Evolutionary conservation across 768 basidiomycete species (phyloP).

Genomic region (Suillus paluster): DNA sequence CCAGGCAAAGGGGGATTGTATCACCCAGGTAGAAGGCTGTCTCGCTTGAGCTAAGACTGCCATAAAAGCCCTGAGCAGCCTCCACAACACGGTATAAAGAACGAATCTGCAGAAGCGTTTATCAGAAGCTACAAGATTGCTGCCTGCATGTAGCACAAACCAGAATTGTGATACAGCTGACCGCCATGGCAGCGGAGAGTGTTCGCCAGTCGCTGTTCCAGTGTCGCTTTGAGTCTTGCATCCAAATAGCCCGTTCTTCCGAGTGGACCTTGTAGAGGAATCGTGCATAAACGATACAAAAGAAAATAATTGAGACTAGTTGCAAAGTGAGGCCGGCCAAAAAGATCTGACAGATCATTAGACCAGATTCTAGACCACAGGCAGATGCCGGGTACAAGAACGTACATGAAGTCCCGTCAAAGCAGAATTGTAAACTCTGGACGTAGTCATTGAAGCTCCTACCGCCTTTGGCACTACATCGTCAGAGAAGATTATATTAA

Average conservation of each 20-base stretch:
- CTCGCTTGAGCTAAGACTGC: constrained; percentile 62
- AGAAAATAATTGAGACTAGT: constrained; percentile 54
- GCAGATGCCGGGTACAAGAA: constrained; percentile 10
- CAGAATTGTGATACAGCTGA: constrained; percentile 67
- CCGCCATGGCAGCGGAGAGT: constrained; percentile 50
- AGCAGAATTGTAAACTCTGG: constrained; percentile 35
- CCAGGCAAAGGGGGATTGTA: constrained; percentile 66
- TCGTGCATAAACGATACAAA: constrained; percentile 48
- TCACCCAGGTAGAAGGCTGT: constrained; percentile 69
- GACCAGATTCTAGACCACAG: not conserved
- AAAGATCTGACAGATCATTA: constrained; percentile 48
- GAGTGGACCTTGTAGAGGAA: constrained; percentile 55
- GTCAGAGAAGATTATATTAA: not conserved
- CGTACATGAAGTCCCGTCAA: constrained; percentile 42
- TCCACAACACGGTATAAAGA: constrained; percentile 68
- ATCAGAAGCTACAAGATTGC: no score
- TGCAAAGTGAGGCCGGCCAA: constrained; percentile 61
- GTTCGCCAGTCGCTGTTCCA: constrained; percentile 66
- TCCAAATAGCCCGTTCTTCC: constrained; percentile 46
- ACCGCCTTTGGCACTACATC: constrained; percentile 40
- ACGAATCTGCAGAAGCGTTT: constrained; percentile 51
- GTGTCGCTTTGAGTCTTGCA: constrained; percentile 35
- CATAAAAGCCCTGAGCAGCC: constrained; percentile 66
- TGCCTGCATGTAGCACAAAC: constrained; percentile 40
- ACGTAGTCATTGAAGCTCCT: constrained; percentile 52